Conservation (phyloP, 2,329 filamentous ascomycete species). For the Aureobasidium sp. region DNA sequence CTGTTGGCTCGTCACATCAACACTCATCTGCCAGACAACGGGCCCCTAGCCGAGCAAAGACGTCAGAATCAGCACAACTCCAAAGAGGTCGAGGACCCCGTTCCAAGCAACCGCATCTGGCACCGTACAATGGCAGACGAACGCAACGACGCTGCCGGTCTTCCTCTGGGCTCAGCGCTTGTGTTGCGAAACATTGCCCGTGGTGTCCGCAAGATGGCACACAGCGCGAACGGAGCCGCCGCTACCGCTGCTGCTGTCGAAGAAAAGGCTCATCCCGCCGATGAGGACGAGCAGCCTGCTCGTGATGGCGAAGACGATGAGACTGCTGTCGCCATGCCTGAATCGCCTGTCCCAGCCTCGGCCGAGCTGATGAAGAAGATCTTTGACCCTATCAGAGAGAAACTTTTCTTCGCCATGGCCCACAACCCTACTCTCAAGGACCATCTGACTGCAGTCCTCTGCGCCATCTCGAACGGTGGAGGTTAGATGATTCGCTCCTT, state of each 20-base stretch:
- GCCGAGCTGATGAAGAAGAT: constrained; percentile 53
- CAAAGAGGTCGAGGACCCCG: constrained; percentile 11
- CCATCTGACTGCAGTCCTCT: constrained; percentile 25
- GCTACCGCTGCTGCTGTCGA: constrained; percentile 14
- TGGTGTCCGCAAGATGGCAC: constrained; percentile 32
- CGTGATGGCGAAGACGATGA: constrained; percentile 49
- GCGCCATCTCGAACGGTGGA: constrained; percentile 21
- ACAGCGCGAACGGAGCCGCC: constrained; percentile 15
- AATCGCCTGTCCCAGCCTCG: constrained; percentile 38
- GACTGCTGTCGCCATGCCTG: constrained; percentile 43
- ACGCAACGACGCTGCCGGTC: constrained; percentile 58
- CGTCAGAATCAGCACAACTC: constrained; percentile 25
- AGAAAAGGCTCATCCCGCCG: not conserved
- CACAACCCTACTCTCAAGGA: constrained; percentile 49
- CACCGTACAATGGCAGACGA: constrained; percentile 46
- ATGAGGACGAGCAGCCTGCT: constrained; percentile 39
- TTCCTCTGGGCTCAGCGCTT: constrained; percentile 70
- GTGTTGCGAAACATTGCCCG: constrained; percentile 71
- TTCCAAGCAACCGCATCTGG: constrained; percentile 25
- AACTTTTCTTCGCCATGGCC: constrained; percentile 62
- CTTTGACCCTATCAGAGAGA: constrained; percentile 59
- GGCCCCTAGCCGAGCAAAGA: constrained; percentile 24
- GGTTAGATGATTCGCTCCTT: constrained; percentile 23
- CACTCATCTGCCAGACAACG: constrained; percentile 54
- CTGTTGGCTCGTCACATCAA: constrained; percentile 51